Base-by-base conservation (phyloP, 2,329 filamentous ascomycete genomes). In the Alternaria brassicicola region DNA sequence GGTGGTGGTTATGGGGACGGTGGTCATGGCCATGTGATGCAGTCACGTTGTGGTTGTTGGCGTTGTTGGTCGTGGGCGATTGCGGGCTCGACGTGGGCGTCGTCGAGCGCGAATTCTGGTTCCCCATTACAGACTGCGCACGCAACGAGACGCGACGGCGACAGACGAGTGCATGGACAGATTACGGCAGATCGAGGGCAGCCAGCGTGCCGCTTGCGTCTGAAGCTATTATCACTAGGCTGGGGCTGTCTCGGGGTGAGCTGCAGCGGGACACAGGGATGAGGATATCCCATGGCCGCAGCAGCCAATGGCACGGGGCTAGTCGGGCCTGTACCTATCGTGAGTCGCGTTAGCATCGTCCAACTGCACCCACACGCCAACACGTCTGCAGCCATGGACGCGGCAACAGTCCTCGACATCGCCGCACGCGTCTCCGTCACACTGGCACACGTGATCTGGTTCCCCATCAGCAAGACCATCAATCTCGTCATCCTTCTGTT, bases 401-500 rank as follows among this genome's bases (percentile, higher is more conserved):
- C 68, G 23, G 57, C 72, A 55, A 56, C 70, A 41, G 67, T 72
- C 61, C 61, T 74, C 46, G 58, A 69, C 38, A 66, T 68, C 25
- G 57, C 71, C 46, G 66, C 70, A 4, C 55, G 31, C 17, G 8
- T 55, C 31, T 6, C 23, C 3, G 30, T 47, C 23, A 30, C 12
- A 6, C 13, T 45, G 4, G 51, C 23, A 28, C 78, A 74, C 65
- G 76, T 78, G 64, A 59, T 77, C 45, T 66, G 75, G 64, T 72
- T 78, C 63, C 67, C 81, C 30, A 50, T 81, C 49, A 76, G 70
- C 68, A 73, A 75, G 55, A 50, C 81, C 53, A 61, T 78, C 52
- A 65, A 70, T 49, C 65, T 78, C n/a, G 49, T 83, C 30, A 62
- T 76, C 23, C 69, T 79, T 52, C 58, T 84, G 12, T 69, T 80